phyloP scores from a whole-genome alignment of 2,329 filamentous ascomycete genomes.

The Shiraia bambusicola region DNA sequence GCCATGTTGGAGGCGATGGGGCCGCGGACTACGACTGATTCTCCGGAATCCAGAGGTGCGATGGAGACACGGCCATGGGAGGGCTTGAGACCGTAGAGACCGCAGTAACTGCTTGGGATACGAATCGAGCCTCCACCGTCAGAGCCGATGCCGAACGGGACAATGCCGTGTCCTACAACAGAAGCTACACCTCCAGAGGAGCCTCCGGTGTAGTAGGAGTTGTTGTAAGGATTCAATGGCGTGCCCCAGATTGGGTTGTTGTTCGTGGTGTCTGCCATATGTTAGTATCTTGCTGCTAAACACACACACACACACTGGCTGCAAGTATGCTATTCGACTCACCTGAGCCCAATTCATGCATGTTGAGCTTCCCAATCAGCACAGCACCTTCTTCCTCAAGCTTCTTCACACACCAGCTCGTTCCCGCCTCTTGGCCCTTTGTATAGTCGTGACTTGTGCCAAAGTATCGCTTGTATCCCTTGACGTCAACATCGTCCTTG shows the following conservation, averaged over 20 bases:
- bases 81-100: constrained; percentile 78
- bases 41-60: constrained; percentile 60
- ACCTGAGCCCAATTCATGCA: constrained; percentile 78
- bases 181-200: constrained; percentile 78
- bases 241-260: constrained; percentile 77
- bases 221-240: constrained; percentile 75
- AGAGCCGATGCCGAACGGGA: constrained; percentile 70
- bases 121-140: constrained; percentile 77
- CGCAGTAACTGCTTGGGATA: constrained; percentile 74
- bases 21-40: constrained; percentile 67
- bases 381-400: constrained; percentile 75
- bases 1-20: constrained; percentile 75
- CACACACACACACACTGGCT: background rate
- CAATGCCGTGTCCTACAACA: constrained; percentile 66
- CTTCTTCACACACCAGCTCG: constrained; percentile 70
- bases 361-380: constrained; percentile 72
- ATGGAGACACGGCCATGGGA: constrained; percentile 68
- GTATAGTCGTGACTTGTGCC: constrained; percentile 65
- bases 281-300: background rate
- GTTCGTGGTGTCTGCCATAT: constrained; percentile 68
- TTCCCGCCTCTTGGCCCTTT: constrained; percentile 51
- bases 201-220: constrained; percentile 75
- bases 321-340: constrained; percentile 23
- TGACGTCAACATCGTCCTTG: constrained; percentile 76
- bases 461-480: constrained; percentile 67